Evolutionary conservation across 2,329 filamentous ascomycete genomes (phyloP), one percentile per base, ranked within the genome.

Genomic region (Lecanicillium sp.): DNA sequence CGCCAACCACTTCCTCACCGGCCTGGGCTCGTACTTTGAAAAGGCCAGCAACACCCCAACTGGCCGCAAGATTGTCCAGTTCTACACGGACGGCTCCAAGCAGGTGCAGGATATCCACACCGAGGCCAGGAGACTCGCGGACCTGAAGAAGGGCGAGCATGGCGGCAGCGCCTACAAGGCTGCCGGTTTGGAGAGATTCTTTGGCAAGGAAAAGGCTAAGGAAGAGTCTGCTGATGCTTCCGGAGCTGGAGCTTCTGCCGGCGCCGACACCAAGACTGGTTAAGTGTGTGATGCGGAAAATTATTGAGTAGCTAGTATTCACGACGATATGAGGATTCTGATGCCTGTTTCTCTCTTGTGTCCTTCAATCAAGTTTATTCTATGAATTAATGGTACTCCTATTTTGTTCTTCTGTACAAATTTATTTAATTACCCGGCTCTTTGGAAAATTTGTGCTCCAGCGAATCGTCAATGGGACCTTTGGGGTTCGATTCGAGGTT

Each of bases 51-150:
- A 74, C 58, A 94, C 88, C 0, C 87, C 88, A 9, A 94, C 88
- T 2, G 92, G 92, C 51, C 79, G 89, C 70, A 87, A 84, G 65
- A 68, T 98, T 44, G 84, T 86, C 50, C 71, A 81, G 46, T 98
- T 98, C 68, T 98, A 98, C 66, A 74, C 81, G 7, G 72, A 87
- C 50, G 77, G 85, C 46, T 81, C 84, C 59, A 87, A 87, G 68
- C 89, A 97, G 65, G 88, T 96, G 22, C 74, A 87, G 53, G 92
- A 98, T 58, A 92, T 98, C 33, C 92, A 98, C 66, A 75, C 73
- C 46, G 92, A 98, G 72, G 92, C 92, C 22, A 76, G 83, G 46
- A 81, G 92, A 50, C 72, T 98, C 39, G 90, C 90, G 36, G 80
- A 94, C 48, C 64, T 98, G 49, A 96, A 96, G 81, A 81, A 79